These are phyloP conservation scores for Inonotus obliquus DNA, from an alignment of 1,284 basidiomycete species.

Conservation along the genomic window DNA sequence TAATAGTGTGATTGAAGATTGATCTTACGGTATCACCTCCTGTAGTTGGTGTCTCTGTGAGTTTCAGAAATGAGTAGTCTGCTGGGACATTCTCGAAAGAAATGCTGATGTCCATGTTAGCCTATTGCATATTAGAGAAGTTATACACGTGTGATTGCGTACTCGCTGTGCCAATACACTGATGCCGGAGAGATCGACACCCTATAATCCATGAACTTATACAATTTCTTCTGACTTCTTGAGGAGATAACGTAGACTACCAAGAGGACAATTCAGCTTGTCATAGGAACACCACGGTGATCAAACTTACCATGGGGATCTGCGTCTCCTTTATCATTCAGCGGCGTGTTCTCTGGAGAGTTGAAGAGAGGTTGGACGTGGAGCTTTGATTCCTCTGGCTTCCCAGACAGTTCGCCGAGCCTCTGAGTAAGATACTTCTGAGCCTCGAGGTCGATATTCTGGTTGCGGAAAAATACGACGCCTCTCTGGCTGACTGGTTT, in stretches of 20 bases:
- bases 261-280: background rate
- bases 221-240: conserved; percentile 14
- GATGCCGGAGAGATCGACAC: conserved; percentile 8
- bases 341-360: conserved; percentile 23
- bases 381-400: conserved; percentile 32
- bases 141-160: background rate
- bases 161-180: conserved; percentile 31
- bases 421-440: conserved; percentile 34
- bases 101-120: conserved; percentile 19
- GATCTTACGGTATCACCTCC: conserved; percentile 35
- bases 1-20: conserved; percentile 14
- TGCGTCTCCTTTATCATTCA: conserved; percentile 23
- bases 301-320: conserved; percentile 21
- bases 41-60: conserved; percentile 30
- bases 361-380: conserved; percentile 43
- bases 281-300: background rate
- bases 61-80: conserved; percentile 37
- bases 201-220: conserved; percentile 15
- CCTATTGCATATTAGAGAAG: background rate
- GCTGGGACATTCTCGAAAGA: conserved; percentile 43
- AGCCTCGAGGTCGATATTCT: conserved; percentile 32
- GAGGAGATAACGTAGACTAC: conserved; percentile 19
- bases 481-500: conserved; percentile 38
- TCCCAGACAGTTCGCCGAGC: conserved; percentile 36
- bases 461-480: conserved; percentile 43